phyloP scores from a whole-genome alignment of 2,329 filamentous ascomycete species.

The Pseudogymnoascus sp. region DNA sequence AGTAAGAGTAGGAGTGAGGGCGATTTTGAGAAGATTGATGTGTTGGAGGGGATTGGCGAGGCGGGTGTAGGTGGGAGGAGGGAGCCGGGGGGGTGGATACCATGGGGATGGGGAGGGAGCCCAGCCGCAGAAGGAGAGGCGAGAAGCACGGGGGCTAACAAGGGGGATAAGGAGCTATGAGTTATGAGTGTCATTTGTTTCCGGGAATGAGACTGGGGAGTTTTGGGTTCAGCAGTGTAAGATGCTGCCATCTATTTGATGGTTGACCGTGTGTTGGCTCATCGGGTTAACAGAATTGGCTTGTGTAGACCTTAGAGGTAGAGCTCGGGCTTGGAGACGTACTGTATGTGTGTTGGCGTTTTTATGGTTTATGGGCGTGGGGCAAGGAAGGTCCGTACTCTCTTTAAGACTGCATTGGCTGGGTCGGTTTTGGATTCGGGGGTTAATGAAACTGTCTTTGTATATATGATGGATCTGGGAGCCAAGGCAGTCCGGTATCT shows the following conservation, averaged over 20 bases:
- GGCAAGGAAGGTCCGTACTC: background rate
- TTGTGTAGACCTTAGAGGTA: constrained; percentile 10
- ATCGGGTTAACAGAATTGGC: constrained; percentile 2
- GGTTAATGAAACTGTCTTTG: background rate
- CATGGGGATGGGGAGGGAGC: constrained; percentile 37
- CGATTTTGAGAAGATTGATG: constrained; percentile 84
- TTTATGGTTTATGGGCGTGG: background rate
- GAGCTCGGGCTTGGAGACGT: constrained; percentile 13
- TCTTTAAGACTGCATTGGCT: background rate
- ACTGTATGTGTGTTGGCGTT: constrained; percentile 4
- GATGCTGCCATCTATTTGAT: constrained; percentile 8
- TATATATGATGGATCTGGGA: background rate
- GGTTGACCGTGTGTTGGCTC: constrained; percentile 13
- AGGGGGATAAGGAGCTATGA: background rate
- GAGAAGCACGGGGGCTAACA: background rate
- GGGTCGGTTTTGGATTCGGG: background rate
- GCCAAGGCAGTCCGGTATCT: background rate
- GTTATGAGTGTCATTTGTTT: constrained; percentile 6
- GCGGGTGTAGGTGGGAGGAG: constrained; percentile 22
- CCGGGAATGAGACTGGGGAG: background rate
- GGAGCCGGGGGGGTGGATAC: constrained; percentile 37
- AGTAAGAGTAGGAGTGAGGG: constrained; percentile 75
- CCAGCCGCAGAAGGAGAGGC: constrained; percentile 11
- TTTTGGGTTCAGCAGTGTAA: background rate
- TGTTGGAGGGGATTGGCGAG: constrained; percentile 28